phyloP scores from a whole-genome alignment of 2,329 filamentous ascomycete genomes.

The Aureobasidium uvarum region DNA sequence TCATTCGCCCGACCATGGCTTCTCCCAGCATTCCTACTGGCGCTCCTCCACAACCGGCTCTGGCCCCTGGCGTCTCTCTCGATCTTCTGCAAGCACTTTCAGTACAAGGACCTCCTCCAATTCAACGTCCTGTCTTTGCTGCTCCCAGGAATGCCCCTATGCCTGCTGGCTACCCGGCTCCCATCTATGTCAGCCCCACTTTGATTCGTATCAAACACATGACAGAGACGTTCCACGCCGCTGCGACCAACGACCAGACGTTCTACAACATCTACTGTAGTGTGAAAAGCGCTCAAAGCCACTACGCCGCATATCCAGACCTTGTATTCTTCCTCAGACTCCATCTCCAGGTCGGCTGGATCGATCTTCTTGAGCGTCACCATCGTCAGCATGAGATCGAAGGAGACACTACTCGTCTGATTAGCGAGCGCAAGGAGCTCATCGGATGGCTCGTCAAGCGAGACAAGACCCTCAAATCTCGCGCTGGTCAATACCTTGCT shows the following conservation, averaged over 20 bases:
- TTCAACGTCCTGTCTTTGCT: not conserved
- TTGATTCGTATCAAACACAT: not conserved
- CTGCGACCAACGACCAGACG: not conserved
- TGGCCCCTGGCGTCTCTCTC: not conserved
- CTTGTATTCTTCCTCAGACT: conserved; percentile 3
- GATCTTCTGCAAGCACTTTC: not conserved
- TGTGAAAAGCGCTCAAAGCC: not conserved
- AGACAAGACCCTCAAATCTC: not conserved
- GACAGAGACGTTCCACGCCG: conserved; percentile 1
- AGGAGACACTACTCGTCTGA: not conserved
- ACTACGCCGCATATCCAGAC: not conserved
- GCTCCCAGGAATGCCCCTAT: not conserved
- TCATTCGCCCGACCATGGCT: not conserved
- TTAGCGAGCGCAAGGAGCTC: not conserved
- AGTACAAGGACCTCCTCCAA: not conserved
- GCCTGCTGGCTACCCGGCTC: not conserved
- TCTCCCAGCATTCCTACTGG: not conserved
- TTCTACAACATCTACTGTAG: not conserved
- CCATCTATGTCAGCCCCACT: not conserved
- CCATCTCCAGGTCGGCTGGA: not conserved
- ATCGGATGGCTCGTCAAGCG: not conserved
- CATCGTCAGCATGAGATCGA: not conserved
- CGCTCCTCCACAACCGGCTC: not conserved
- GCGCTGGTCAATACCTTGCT: not conserved
- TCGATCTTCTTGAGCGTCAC: not conserved